phyloP scores from a whole-genome alignment of 2,329 filamentous ascomycete species.

The Xylaria multiplex region DNA sequence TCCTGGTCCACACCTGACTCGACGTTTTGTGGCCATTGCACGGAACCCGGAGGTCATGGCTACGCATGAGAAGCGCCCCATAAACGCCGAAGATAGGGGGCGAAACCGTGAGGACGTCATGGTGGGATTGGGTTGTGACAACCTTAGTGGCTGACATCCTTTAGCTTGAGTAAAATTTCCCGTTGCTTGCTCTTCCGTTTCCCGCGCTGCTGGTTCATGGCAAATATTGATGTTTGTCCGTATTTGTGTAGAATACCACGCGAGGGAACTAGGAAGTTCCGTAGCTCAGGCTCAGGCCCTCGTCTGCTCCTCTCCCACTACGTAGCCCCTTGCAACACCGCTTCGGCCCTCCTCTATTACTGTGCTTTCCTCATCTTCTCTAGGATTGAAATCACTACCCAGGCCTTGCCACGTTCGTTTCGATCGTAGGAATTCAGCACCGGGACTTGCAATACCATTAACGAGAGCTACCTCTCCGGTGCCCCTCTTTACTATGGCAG shows the following conservation, averaged over 20 bases:
- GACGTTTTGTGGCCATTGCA: no score
- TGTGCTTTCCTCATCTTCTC: conserved; percentile 63
- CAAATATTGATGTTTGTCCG: not conserved
- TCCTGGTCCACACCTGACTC: not conserved
- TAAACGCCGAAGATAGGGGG: not conserved
- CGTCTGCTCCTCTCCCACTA: conserved; percentile 68
- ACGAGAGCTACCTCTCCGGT: conserved; percentile 79
- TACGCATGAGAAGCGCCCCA: not conserved
- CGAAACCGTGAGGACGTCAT: not conserved
- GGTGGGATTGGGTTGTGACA: not conserved
- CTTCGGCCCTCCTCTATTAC: conserved; percentile 85
- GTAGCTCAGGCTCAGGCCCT: conserved; percentile 41
- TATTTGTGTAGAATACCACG: not conserved
- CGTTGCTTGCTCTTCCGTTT: not conserved
- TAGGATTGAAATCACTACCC: conserved; percentile 80
- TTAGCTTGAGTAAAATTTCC: not conserved
- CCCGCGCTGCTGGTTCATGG: not conserved
- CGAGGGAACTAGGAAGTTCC: not conserved
- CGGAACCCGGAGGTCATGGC: no score
- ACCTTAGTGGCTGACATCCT: not conserved
- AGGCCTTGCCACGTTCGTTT: conserved; percentile 91
- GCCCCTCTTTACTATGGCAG: conserved; percentile 70
- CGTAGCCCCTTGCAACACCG: conserved; percentile 90
- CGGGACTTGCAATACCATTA: conserved; percentile 88
- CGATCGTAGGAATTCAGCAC: conserved; percentile 84